Base-by-base conservation (phyloP, 257 asterid species). In the Fraxinus anomala region DNA sequence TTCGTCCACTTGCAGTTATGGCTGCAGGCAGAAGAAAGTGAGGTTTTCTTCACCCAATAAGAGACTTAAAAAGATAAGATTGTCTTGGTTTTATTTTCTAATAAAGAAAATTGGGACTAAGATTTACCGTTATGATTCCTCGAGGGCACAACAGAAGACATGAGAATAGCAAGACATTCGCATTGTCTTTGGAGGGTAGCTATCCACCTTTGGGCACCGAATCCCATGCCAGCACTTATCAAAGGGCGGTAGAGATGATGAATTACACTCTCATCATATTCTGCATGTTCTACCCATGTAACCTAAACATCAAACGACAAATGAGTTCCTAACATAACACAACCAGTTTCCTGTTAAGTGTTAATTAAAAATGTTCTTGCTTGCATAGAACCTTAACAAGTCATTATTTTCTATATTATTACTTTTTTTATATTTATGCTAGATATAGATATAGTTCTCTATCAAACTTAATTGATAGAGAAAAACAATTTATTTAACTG, bases 131-230 rank as follows among this genome's bases (percentile, higher is more conserved):
- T 44, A 44, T 78, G 90, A 78, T 87, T 91, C 10, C 89, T 72
- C 0, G 90, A 21, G 0, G 90, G 74, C 6, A 77, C 78, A 61
- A 82, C 72, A 71, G 94, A 82, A 0, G 94, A 86, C 92, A 89
- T 88, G 76, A 89, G 89, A 28, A 89, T 88, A 61, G 92, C 94
- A 10, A 89, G 94, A 79, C 90, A 89, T 74, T 89, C 90, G 81
- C 87, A 84, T 61, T 89, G 94, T 44, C 94, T 82, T 77, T 88
- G 92, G 56, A 89, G 92, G 59, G 89, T 82, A 56, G 92, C 92
- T 0, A 89, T 82, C 94, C 92, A 88, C 28, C 94, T 67, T 51
- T 86, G 90, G 0, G 92, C 87, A 16, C 94, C 94, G 39, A 89
- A 89, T 24, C 92, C 94, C 88, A 88, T 86, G 42, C 94, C 91